Evolutionary conservation across 345 rosid genomes (phyloP), one percentile per base, ranked within the genome.

Genomic region (Salix caprea): DNA sequence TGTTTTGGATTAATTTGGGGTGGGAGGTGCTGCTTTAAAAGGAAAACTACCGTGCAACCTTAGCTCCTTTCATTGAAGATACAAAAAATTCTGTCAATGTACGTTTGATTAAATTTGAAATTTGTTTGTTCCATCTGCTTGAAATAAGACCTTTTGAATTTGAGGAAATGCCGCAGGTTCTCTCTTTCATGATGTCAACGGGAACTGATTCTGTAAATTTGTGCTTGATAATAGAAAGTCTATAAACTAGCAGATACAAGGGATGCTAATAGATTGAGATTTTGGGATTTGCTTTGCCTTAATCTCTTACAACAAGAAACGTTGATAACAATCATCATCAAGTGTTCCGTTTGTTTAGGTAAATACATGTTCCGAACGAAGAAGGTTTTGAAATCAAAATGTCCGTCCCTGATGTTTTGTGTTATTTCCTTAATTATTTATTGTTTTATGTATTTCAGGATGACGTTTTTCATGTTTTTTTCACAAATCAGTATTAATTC

Each of bases 1-100:
- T 73, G 40, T 34, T 34, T 26, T 62, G 70, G 7, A 44, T 74
- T 42, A 44, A 64, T 18, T 44, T 72, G 14, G 15, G 77, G 62
- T 69, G 60, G 68, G 11, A 15, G 14, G 14, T 48, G 15, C 39
- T 37, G 46, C 24, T 74, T 21, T 61, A n/a, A 18, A 46, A 69
- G 71, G 65, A 56, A 36, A 65, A 65, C 36, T 71, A 77, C 71
- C 52, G 13, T 67, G 66, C 72, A 71, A 50, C 23, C 48, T 54
- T n/a, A 5, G 28, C 52, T 26, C 28, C 7, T 48, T 11, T 26
- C 23, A 9, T 58, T 9, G 23, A 58, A 58, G 28, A 23, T 9
- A 1, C 28, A 9, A 58, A 23, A 26, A 58, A 58, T 23, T 4
- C 26, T 9, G 62, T n/a, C 28, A n/a, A 58, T 21, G 23, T 9